These are phyloP conservation scores for Epichloe gansuensis DNA, from an alignment of 2,329 filamentous ascomycete genomes.

Conservation along the genomic window DNA sequence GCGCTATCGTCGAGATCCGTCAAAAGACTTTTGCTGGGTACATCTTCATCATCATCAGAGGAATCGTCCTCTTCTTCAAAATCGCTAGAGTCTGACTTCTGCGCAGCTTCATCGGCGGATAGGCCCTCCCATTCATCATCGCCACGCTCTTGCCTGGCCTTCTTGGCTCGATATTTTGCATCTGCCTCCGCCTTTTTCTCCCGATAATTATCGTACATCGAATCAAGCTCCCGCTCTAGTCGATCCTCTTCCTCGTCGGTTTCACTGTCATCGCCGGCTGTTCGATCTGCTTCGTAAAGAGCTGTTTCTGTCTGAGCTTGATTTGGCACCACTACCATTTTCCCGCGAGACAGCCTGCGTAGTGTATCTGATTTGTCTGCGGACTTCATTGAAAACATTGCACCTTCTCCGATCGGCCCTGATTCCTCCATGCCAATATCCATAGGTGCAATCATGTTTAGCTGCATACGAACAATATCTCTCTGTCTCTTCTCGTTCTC, in stretches of 20 bases:
- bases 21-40: conserved; percentile 18
- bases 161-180: conserved; percentile 83
- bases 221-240: conserved; percentile 75
- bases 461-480: conserved; percentile 90
- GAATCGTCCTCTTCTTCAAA: conserved; percentile 43
- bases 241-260: conserved; percentile 70
- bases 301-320: conserved; percentile 36
- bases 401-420: conserved; percentile 64
- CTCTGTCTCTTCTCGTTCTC: conserved; percentile 93
- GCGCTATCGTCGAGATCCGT: conserved; percentile 29
- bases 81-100: conserved; percentile 41
- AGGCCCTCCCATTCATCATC: conserved; percentile 92
- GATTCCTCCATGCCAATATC: conserved; percentile 88
- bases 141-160: conserved; percentile 65
- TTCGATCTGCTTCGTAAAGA: conserved; percentile 45
- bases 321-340: conserved; percentile 61
- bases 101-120: conserved; percentile 49
- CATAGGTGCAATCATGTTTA: conserved; percentile 92
- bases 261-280: conserved; percentile 45
- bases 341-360: conserved; percentile 51
- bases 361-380: conserved; percentile 65
- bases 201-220: conserved; percentile 76
- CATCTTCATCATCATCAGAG: conserved; percentile 22
- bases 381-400: conserved; percentile 77
- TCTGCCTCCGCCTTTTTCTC: conserved; percentile 69